phyloP scores from a whole-genome alignment of 768 basidiomycete species.

The Pisolithus sp. region DNA sequence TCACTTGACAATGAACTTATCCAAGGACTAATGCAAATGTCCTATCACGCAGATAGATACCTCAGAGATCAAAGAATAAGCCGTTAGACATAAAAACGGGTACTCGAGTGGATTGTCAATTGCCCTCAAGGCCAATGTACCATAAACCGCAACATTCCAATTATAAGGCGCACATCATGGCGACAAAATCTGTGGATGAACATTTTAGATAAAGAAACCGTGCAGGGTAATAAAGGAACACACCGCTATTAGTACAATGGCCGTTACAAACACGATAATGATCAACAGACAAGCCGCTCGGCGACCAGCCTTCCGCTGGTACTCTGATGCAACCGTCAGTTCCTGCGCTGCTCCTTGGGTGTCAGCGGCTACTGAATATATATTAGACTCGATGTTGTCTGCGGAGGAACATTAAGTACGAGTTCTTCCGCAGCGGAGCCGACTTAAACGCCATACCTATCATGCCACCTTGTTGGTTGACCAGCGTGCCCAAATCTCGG shows the following conservation, averaged over 20 bases:
- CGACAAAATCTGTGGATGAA: background rate
- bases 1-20: too few relatives aligned
- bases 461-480: constrained; percentile 92
- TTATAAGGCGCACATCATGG: background rate
- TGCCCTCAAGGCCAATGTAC: background rate
- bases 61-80: background rate
- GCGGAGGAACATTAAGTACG: background rate
- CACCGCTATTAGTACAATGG: constrained; percentile 89
- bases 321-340: constrained; percentile 81
- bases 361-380: constrained; percentile 79
- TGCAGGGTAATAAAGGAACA: constrained; percentile 28
- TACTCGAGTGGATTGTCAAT: background rate
- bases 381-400: constrained; percentile 96
- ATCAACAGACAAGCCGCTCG: constrained; percentile 88
- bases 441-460: constrained; percentile 57
- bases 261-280: constrained; percentile 77
- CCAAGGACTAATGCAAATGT: background rate
- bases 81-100: constrained; percentile 21
- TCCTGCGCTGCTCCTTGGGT: constrained; percentile 81
- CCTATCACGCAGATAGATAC: background rate
- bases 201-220: background rate
- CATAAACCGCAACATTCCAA: background rate
- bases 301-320: constrained; percentile 90
- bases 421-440: background rate
- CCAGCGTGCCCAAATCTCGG: constrained; percentile 89